Evolutionary conservation across 73 alveolate genomes (phyloP), one percentile per base, ranked within the genome.

Genomic region (Uronychia binucleata): DNA sequence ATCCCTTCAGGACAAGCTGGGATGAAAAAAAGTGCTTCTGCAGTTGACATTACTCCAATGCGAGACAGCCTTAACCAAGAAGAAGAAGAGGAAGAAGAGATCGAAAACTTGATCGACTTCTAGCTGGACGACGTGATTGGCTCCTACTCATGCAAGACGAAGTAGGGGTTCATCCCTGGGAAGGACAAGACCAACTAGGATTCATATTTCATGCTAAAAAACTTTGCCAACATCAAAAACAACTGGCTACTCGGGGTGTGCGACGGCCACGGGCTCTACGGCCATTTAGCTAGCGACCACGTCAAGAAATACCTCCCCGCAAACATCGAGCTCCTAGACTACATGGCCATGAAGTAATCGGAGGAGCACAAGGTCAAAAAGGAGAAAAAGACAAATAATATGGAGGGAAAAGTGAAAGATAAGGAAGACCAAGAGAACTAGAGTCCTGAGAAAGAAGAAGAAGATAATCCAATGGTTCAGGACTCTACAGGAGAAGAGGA

Each of bases 251-350:
- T 86, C 59, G 96, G 93, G 1, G 96, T 90, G 0, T 86, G 90
- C 74, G 98, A 94, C 90, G 98, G 98, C 28, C 98, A 94, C 75
- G 98, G 98, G 0, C 90, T 93, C 11, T 90, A 90, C 90, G 98
- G 98, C 0, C 97, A 94, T 89, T 28, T 28, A 30, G 92, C 92
- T 8, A 77, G 87, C 29, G 92, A 86, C 59, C 92, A 86, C 79
- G 83, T 86, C 1, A 86, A 86, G 78, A 86, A 77, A 77, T 86
- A 77, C 80, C 57, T 86, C 30, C 87, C 92, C 58, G 31, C 31
- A 59, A 86, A 86, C 33, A 59, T 86, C 19, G 92, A 86, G 27
- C 35, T 77, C 26, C 34, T 77, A 27, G 85, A 79, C 78, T 58
- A 28, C 26, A 83, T 83, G 90, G 90, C 90, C 0, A 31, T 75